A percentile compares a stretch with the other conserved stretches of the same genome.
Conservation (phyloP, 768 basidiomycete species). For the Dictyophora rubrovolvata region DNA sequence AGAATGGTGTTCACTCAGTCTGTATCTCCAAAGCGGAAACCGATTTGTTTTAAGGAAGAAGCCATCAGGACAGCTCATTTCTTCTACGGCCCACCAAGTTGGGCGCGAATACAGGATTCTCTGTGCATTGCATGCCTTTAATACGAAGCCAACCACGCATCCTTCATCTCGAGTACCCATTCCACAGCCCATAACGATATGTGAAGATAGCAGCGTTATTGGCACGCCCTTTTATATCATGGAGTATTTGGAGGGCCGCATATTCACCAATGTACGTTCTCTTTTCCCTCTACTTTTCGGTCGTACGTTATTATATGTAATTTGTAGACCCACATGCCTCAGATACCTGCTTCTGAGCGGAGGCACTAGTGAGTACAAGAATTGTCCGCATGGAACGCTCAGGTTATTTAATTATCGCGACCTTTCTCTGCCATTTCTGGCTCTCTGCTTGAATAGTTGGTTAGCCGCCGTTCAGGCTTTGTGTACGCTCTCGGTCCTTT, state of each 20-base stretch:
- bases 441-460: constrained; percentile 61
- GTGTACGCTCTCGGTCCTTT: constrained; percentile 53
- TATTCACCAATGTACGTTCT: constrained; percentile 65
- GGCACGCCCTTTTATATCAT: constrained; percentile 95
- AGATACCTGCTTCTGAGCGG: constrained; percentile 1
- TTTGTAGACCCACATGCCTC: neutral
- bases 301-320: neutral
- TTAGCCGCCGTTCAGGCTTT: constrained; percentile 64
- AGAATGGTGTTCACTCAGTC: neutral
- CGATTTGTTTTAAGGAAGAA: constrained; percentile 89
- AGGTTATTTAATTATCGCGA: neutral
- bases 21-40: constrained; percentile 28
- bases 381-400: neutral
- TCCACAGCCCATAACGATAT: constrained; percentile 74
- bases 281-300: neutral
- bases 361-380: neutral
- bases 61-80: constrained; percentile 78
- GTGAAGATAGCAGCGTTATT: constrained; percentile 64
- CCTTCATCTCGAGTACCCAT: constrained; percentile 59
- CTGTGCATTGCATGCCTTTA: constrained; percentile 65
- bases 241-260: constrained; percentile 90
- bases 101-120: constrained; percentile 88
- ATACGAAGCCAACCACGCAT: constrained; percentile 40
- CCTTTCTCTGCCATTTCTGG: neutral
- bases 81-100: constrained; percentile 87